Conservation (phyloP, 108 stramenopile species). For the Cyclotella choctawhatcheeana region DNA sequence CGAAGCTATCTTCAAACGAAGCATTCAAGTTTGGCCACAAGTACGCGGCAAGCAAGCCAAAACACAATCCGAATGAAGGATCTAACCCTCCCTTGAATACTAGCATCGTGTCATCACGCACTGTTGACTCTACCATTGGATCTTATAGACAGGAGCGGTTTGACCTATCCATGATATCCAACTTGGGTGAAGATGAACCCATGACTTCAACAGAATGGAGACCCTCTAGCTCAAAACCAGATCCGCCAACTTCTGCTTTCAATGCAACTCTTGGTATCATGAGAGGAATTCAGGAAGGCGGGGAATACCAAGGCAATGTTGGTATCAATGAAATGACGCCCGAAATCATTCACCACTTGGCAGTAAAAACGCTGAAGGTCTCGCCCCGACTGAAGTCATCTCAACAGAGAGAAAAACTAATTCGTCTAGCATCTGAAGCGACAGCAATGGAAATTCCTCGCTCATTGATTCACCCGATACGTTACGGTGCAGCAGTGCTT, state of each 20-base stretch:
- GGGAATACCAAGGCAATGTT: background rate
- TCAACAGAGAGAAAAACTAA: constrained; percentile 49
- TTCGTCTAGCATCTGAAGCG: constrained; percentile 56
- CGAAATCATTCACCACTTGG: constrained; percentile 25
- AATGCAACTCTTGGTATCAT: constrained; percentile 37
- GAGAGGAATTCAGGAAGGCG: constrained; percentile 26
- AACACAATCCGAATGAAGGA: constrained; percentile 19
- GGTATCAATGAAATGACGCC: constrained; percentile 16
- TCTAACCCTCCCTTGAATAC: background rate
- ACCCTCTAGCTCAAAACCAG: background rate
- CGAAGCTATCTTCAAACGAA: constrained; percentile 53
- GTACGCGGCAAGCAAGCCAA: constrained; percentile 19
- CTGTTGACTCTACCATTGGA: constrained; percentile 22
- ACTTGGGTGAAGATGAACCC: constrained; percentile 11
- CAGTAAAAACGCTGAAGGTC: constrained; percentile 28
- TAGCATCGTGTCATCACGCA: background rate
- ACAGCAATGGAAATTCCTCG: constrained; percentile 43
- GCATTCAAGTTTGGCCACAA: constrained; percentile 58
- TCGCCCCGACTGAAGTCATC: constrained; percentile 26
- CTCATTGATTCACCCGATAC: constrained; percentile 71
- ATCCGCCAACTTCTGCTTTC: constrained; percentile 16
- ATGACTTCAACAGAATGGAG: background rate
- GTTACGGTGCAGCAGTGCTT: constrained; percentile 78
- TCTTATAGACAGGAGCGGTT: constrained; percentile 37
- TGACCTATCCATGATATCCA: constrained; percentile 31